These are phyloP conservation scores for Calonectria crousiana DNA, from an alignment of 2,329 filamentous ascomycete genomes.

Conservation along the genomic window DNA sequence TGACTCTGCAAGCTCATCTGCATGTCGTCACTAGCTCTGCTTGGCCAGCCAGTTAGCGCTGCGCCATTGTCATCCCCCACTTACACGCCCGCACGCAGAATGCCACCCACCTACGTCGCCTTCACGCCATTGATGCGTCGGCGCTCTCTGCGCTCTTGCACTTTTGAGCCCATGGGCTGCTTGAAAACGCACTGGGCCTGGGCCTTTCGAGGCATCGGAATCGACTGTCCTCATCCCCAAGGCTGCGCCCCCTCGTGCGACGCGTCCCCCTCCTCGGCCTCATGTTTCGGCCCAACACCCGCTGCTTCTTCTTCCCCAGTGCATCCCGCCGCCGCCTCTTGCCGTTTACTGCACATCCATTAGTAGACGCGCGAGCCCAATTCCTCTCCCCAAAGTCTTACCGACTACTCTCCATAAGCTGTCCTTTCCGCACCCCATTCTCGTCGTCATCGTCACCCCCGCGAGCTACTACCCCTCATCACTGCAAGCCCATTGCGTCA, in stretches of 20 bases:
- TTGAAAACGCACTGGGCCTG: not conserved
- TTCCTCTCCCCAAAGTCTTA: not conserved
- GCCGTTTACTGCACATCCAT: not conserved
- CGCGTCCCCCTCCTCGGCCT: not conserved
- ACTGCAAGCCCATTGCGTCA: slow-evolving; percentile 34
- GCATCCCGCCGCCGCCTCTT: not conserved
- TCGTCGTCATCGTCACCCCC: slow-evolving; percentile 10
- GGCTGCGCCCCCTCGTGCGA: not conserved
- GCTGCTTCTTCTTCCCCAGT: not conserved
- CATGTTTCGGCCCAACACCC: not conserved
- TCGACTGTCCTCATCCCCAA: not conserved
- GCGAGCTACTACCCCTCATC: not conserved
- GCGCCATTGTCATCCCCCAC: slow-evolving; percentile 43
- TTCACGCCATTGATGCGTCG: slow-evolving; percentile 11
- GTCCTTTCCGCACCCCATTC: slow-evolving; percentile 5
- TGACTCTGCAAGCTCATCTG: slow-evolving; percentile 14
- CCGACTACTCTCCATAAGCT: not conserved
- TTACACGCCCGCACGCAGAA: slow-evolving; percentile 34
- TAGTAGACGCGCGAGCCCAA: not conserved
- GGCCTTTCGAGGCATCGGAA: not conserved
- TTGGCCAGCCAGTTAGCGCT: slow-evolving; percentile 33
- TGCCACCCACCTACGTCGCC: slow-evolving; percentile 30
- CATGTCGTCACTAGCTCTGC: slow-evolving; percentile 39
- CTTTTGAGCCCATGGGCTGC: not conserved
- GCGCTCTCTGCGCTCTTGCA: not conserved